Percentiles rank a stretch among this genome's conserved stretches.
Conservation (phyloP, 176 grass and related monocot species). For the Thalia dealbata region DNA sequence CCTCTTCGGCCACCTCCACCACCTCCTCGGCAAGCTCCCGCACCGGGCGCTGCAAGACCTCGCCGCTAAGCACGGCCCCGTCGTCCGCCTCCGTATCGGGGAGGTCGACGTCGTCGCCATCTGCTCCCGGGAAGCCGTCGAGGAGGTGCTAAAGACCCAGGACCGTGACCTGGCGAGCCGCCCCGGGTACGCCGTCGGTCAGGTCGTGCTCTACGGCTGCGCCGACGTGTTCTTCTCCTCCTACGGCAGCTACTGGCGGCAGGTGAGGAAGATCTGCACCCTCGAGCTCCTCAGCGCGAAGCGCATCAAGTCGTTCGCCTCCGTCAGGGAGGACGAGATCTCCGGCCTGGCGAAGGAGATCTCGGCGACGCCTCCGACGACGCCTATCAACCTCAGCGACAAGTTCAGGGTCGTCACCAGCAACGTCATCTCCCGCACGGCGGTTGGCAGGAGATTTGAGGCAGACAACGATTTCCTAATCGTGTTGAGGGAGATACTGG, state of each 20-base stretch:
- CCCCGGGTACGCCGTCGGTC: conserved; percentile 30
- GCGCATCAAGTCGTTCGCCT: conserved; percentile 32
- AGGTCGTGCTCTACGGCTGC: conserved; percentile 24
- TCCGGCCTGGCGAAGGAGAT: conserved; percentile 10
- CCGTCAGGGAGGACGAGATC: conserved; percentile 44
- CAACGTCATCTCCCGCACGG: conserved; percentile 28
- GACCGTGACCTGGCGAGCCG: conserved; percentile 37
- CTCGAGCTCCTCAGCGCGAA: conserved; percentile 45
- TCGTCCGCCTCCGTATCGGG: conserved; percentile 54
- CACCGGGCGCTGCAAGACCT: conserved; percentile 38
- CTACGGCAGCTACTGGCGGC: conserved; percentile 57
- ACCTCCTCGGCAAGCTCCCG: not conserved
- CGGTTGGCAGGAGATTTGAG: conserved; percentile 42
- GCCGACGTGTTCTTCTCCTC: conserved; percentile 31
- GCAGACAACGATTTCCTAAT: conserved; percentile 22
- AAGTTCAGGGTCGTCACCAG: conserved; percentile 26
- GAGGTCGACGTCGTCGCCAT: conserved; percentile 39
- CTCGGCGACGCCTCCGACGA: not conserved
- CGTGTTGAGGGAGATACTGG: conserved; percentile 2
- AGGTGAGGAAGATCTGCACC: conserved; percentile 46
- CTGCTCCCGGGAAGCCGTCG: conserved; percentile 37
- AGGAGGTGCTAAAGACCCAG: conserved; percentile 49
- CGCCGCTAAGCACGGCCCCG: conserved; percentile 16
- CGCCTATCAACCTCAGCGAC: conserved; percentile 33
- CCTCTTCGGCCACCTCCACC: conserved; percentile 4